A percentile compares a stretch with the other conserved stretches of the same genome.
Conservation (phyloP, 306 rosid genomes). For the Potentilla sterilis region DNA sequence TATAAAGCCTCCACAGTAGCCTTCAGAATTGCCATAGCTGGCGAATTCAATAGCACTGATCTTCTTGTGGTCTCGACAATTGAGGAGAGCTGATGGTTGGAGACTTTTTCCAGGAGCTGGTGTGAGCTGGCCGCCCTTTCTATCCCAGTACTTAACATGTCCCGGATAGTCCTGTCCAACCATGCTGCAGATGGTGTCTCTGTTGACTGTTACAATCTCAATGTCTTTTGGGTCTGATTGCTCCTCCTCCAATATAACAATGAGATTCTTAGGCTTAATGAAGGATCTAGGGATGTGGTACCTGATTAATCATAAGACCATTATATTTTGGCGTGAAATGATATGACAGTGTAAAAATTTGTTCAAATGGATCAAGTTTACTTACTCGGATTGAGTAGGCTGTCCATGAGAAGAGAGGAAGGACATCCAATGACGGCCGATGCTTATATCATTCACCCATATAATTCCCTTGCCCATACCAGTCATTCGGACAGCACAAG, state of each 20-base stretch:
- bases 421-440: constrained; percentile 82
- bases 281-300: constrained; percentile 80
- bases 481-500: constrained; percentile 67
- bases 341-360: neutral
- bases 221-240: constrained; percentile 31
- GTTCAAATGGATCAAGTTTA: neutral
- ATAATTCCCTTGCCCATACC: constrained; percentile 85
- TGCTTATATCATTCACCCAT: constrained; percentile 71
- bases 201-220: constrained; percentile 52
- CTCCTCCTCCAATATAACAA: constrained; percentile 78
- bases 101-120: neutral
- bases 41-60: constrained; percentile 58
- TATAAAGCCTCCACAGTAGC: constrained; percentile 48
- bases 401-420: constrained; percentile 52
- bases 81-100: constrained; percentile 37
- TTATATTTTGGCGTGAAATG: neutral
- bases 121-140: constrained; percentile 31
- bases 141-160: constrained; percentile 53
- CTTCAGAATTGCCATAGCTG: constrained; percentile 70
- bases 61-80: constrained; percentile 43
- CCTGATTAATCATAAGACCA: constrained; percentile 32
- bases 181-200: constrained; percentile 70
- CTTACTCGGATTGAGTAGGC: constrained; percentile 75
- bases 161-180: constrained; percentile 50
- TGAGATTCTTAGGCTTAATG: constrained; percentile 51